Percentiles rank a stretch among this genome's conserved stretches.
These are phyloP conservation scores for Yamadazyma nakazawae DNA, from an alignment of 805 yeast genomes.

Conservation along the genomic window DNA sequence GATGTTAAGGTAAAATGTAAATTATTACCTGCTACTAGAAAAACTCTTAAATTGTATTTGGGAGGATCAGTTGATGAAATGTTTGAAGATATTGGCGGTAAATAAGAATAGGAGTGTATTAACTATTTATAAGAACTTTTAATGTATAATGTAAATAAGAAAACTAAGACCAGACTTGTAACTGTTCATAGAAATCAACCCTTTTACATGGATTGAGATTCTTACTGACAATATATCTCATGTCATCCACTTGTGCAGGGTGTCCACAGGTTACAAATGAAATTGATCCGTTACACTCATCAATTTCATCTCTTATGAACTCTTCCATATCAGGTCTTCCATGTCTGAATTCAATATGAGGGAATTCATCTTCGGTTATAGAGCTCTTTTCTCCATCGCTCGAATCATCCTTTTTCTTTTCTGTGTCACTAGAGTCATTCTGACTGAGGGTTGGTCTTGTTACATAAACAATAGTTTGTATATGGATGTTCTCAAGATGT, in stretches of 20 bases:
- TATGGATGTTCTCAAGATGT: conserved; percentile 19
- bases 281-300: conserved; percentile 40
- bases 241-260: conserved; percentile 51
- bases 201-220: conserved; percentile 43
- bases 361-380: conserved; percentile 15
- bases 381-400: background rate
- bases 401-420: conserved; percentile 12
- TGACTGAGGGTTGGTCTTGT: conserved; percentile 19
- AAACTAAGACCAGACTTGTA: conserved; percentile 39
- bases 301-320: conserved; percentile 35
- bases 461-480: conserved; percentile 27
- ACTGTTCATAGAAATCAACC: conserved; percentile 71
- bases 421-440: conserved; percentile 2
- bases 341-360: conserved; percentile 37
- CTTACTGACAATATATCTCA: conserved; percentile 47
- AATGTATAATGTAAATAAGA: background rate
- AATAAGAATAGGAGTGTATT: background rate
- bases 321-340: conserved; percentile 49
- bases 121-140: background rate
- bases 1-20: conserved; percentile 61
- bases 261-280: conserved; percentile 65
- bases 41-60: conserved; percentile 62
- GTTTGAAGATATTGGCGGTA: conserved; percentile 22
- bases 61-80: conserved; percentile 63
- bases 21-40: conserved; percentile 69